Evolutionary conservation across 257 asterid genomes (phyloP).

Genomic region (Penstemon barbatus): DNA sequence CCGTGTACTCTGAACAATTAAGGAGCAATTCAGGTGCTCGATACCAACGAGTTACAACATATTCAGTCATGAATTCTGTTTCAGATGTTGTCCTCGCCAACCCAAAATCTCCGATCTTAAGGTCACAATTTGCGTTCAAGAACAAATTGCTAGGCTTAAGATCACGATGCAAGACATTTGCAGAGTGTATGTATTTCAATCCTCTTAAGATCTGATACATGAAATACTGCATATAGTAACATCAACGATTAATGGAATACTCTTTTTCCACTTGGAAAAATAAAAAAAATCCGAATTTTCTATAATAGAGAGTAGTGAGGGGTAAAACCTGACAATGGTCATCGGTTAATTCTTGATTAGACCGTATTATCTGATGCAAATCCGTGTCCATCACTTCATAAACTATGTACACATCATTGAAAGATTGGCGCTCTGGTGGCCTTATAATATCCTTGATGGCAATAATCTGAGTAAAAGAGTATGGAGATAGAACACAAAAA

Average conservation of each 20-base stretch:
- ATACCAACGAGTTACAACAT: slow-evolving; percentile 92
- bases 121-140: slow-evolving; percentile 80
- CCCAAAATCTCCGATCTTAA: slow-evolving; percentile 84
- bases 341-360: slow-evolving; percentile 67
- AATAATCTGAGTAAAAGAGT: slow-evolving; percentile 50
- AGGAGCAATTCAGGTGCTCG: slow-evolving; percentile 91
- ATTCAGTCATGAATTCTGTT: slow-evolving; percentile 93
- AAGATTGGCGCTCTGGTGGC: slow-evolving; percentile 68
- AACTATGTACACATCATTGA: slow-evolving; percentile 78
- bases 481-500: slow-evolving; percentile 3
- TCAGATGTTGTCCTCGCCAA: slow-evolving; percentile 87
- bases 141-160: slow-evolving; percentile 84
- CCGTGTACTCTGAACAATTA: slow-evolving; percentile 83
- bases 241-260: background rate
- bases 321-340: slow-evolving; percentile 77
- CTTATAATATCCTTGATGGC: slow-evolving; percentile 78
- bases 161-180: slow-evolving; percentile 85
- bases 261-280: no score
- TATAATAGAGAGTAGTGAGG: background rate
- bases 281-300: no score
- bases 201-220: slow-evolving; percentile 81
- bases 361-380: slow-evolving; percentile 87
- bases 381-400: slow-evolving; percentile 86
- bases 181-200: slow-evolving; percentile 82
- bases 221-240: slow-evolving; percentile 65